Conservation (phyloP, 2,329 filamentous ascomycete genomes). For the Tolypocladium guangdongense region DNA sequence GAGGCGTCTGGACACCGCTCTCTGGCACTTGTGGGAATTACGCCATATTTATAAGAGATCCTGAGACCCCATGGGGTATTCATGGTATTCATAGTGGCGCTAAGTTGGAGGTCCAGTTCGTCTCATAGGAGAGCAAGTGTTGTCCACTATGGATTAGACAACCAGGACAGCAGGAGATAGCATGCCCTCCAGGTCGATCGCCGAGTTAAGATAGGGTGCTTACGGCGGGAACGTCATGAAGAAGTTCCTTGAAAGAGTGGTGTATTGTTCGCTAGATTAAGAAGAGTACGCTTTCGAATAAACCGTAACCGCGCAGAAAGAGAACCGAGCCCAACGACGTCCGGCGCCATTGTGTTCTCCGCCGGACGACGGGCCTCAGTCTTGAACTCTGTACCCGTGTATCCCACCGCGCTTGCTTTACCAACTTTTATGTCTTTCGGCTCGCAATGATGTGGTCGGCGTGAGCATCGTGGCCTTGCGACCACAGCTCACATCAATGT, state of each 20-base stretch:
- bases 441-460: background rate
- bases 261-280: background rate
- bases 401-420: background rate
- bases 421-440: background rate
- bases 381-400: background rate
- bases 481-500: background rate
- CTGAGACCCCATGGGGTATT: background rate
- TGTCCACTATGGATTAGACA: background rate
- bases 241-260: background rate
- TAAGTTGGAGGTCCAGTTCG: background rate
- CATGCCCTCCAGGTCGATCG: too few species aligned
- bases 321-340: background rate
- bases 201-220: background rate
- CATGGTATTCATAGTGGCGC: background rate
- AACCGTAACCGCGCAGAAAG: background rate
- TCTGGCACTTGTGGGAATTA: background rate
- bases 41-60: background rate
- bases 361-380: background rate
- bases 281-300: background rate
- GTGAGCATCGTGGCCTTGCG: background rate
- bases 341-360: background rate
- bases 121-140: background rate
- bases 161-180: background rate
- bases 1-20: too few species aligned
- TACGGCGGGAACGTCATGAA: background rate